A percentile compares a stretch with the other conserved stretches of the same genome.
Conservation (phyloP, 75 land plant species). For the Cryptomeria japonica region DNA sequence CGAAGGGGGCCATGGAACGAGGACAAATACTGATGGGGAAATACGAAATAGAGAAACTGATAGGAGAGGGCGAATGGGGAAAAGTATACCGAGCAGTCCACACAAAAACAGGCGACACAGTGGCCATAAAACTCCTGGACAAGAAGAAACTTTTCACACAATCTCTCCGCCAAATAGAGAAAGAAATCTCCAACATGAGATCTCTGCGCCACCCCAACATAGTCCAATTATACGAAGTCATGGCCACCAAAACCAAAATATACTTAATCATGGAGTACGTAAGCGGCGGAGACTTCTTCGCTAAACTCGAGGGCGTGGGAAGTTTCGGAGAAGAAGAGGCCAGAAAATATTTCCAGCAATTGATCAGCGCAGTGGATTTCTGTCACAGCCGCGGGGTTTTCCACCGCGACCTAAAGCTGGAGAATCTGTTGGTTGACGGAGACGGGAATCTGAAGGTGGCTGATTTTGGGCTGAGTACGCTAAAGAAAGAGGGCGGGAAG, state of each 20-base stretch:
- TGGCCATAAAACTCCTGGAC: slow-evolving; percentile 44
- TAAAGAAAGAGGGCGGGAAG: background rate
- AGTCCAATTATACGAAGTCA: slow-evolving; percentile 18
- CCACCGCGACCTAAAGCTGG: slow-evolving; percentile 54
- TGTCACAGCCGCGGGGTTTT: slow-evolving; percentile 43
- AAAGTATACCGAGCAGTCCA: slow-evolving; percentile 31
- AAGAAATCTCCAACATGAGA: slow-evolving; percentile 25
- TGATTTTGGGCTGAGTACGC: slow-evolving; percentile 28
- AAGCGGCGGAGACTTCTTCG: slow-evolving; percentile 47
- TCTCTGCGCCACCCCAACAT: slow-evolving; percentile 29
- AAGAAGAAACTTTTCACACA: slow-evolving; percentile 4
- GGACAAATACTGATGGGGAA: background rate
- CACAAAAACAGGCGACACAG: slow-evolving; percentile 4
- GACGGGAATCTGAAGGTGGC: slow-evolving; percentile 28
- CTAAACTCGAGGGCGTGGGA: slow-evolving; percentile 13
- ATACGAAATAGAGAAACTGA: slow-evolving; percentile 28
- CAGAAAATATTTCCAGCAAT: slow-evolving; percentile 41
- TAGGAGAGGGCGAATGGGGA: slow-evolving; percentile 45
- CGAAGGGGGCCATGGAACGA: background rate
- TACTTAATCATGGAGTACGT: slow-evolving; percentile 48
- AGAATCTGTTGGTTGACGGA: slow-evolving; percentile 34
- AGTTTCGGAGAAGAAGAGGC: slow-evolving; percentile 17
- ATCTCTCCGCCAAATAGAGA: background rate
- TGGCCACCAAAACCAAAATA: slow-evolving; percentile 23
- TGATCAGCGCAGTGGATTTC: slow-evolving; percentile 40